Evolutionary conservation across 2,329 filamentous ascomycete genomes (phyloP).

Genomic region (Neofusicoccum ribis): DNA sequence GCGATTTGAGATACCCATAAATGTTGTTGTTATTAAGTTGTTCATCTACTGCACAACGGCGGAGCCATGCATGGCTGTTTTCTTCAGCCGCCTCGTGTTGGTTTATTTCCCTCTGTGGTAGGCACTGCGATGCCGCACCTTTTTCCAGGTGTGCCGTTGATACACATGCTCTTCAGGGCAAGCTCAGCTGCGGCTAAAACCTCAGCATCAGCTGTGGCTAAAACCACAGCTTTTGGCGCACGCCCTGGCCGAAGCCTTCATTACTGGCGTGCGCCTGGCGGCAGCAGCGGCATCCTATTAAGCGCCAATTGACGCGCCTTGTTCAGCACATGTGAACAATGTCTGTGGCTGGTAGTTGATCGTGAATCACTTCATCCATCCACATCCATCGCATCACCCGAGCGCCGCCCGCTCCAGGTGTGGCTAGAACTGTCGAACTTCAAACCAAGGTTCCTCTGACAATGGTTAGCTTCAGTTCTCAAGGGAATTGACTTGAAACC

Average conservation of each 20-base stretch:
- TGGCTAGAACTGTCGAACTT: neutral
- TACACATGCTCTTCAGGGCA: neutral
- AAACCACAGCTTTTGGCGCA: neutral
- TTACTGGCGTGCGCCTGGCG: neutral
- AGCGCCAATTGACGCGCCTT: neutral
- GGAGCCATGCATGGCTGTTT: neutral
- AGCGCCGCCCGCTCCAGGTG: neutral
- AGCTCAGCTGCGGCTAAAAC: slow-evolving; percentile 1
- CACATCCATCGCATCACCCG: slow-evolving; percentile 9
- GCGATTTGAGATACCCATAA: neutral
- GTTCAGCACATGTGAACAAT: neutral
- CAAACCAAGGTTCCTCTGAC: neutral
- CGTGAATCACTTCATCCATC: slow-evolving; percentile 6
- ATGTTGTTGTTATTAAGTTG: neutral
- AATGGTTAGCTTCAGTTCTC: neutral
- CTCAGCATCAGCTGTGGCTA: neutral
- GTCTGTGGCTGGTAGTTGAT: neutral
- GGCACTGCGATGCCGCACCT: neutral
- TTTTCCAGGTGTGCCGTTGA: neutral
- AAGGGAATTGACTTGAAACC: neutral
- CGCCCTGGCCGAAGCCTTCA: neutral
- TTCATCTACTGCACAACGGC: neutral
- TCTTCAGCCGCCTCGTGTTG: neutral
- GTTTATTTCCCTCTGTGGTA: neutral
- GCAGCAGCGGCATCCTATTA: neutral